Percentiles rank a stretch among this genome's conserved stretches.
phyloP scores from a whole-genome alignment of 164 flowering plant genomes.

The Stephania cephalantha region DNA sequence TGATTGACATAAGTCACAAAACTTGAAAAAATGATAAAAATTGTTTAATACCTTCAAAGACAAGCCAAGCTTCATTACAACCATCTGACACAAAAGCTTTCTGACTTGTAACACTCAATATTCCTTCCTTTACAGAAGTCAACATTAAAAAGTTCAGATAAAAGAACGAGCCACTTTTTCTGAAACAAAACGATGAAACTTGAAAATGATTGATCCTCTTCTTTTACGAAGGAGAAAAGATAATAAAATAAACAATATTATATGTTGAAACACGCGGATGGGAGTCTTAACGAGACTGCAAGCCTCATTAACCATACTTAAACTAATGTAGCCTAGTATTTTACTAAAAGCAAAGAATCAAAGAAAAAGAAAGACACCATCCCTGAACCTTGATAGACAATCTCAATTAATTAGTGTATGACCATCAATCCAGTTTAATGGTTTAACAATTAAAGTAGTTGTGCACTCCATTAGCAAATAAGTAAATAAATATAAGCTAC shows the following conservation, averaged over 20 bases:
- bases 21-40: background rate
- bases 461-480: constrained; percentile 1
- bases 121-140: background rate
- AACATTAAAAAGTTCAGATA: background rate
- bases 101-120: background rate
- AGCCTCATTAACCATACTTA: background rate
- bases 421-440: background rate
- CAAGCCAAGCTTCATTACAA: background rate
- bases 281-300: background rate
- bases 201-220: background rate
- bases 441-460: background rate
- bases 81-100: background rate
- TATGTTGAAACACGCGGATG: background rate
- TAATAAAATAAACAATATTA: too few relatives aligned
- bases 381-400: background rate
- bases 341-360: background rate
- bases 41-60: background rate
- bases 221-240: background rate
- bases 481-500: background rate
- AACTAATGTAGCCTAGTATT: background rate
- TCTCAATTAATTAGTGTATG: background rate
- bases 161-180: background rate
- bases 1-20: background rate
- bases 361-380: background rate
- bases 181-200: background rate